Base-by-base conservation (phyloP, 2,329 filamentous ascomycete genomes). In the Aspergillus latus region DNA sequence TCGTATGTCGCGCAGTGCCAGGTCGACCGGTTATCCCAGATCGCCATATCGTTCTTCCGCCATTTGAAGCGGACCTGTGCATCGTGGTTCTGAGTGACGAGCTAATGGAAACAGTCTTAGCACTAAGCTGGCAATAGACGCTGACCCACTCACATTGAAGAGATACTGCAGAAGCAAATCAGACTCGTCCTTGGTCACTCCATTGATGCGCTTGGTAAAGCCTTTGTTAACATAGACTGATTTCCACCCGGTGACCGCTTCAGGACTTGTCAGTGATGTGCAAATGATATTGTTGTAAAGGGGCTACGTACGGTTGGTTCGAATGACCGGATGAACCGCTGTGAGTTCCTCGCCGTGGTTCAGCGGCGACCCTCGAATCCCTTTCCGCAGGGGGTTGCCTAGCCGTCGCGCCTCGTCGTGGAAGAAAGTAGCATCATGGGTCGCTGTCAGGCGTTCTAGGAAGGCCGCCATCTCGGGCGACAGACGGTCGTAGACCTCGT, bases 401-500 rank as follows among this genome's bases (percentile, higher is more conserved):
- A 63, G 39, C n/a, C 61, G 47, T 9, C 60, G 53, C 16, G 63
- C 72, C 0, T 82, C 82, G 4, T 79, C 73, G 28, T 80, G 72
- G 57, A 75, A 76, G 69, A 85, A 86, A 1, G 67, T 78, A 0
- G 77, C 78, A 62, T 81, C 82, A 48, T 77, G 81, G 0, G 81
- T 84, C 4, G 80, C 85, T 0, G 82, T 87, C 15, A 88, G 70
- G 0, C 71, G 70, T 54, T 88, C 84, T 34, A 87, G 75, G 67
- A 87, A 86, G 16, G 72, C 71, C 52, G 82, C 82, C 58, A 82
- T 81, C 0, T 80, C 74, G 1, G 75, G 73, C 8, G 81, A 84
- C 53, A 88, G 74, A 32, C 84, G 80, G 65, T 88, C 85, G 64
- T 86, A 88, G 6, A 87, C 70, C 64, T 88, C 84, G 64, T 87